Evolutionary conservation across 2,329 filamentous ascomycete genomes (phyloP).

Genomic region (Aureobasidium sp.): DNA sequence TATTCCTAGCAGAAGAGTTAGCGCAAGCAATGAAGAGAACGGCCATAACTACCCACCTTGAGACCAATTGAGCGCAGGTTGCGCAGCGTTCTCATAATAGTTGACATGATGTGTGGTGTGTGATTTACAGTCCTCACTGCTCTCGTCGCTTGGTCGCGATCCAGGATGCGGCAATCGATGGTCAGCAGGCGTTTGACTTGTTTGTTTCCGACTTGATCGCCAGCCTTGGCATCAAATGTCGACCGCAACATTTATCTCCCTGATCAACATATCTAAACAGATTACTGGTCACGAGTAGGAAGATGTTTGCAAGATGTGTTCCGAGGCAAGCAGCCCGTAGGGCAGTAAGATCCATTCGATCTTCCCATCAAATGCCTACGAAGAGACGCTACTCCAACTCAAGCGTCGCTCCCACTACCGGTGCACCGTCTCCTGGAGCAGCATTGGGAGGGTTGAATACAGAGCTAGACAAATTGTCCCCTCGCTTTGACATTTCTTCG

Average conservation of each 20-base stretch:
- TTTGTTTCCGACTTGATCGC: background rate
- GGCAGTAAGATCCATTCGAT: background rate
- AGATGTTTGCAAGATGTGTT: constrained; percentile 11
- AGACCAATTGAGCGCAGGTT: constrained; percentile 82
- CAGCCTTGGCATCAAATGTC: background rate
- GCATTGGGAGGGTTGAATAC: constrained; percentile 50
- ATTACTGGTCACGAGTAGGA: background rate
- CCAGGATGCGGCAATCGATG: constrained; percentile 3
- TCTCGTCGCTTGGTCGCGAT: background rate
- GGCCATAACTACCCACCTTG: constrained; percentile 51
- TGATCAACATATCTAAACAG: background rate
- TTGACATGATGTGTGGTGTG: constrained; percentile 63
- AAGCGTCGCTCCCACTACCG: background rate
- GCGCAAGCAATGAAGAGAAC: constrained; percentile 13
- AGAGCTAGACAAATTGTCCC: constrained; percentile 81
- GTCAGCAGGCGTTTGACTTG: constrained; percentile 8
- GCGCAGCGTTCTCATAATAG: constrained; percentile 71
- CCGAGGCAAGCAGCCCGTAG: constrained; percentile 5
- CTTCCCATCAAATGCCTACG: background rate
- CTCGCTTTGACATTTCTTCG: constrained; percentile 78
- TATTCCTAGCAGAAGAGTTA: constrained; percentile 58
- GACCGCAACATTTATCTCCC: background rate
- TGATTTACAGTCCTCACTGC: constrained; percentile 2
- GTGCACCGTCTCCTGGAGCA: constrained; percentile 2
- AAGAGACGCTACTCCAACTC: constrained; percentile 9